A percentile compares a stretch with the other conserved stretches of the same genome.
Evolutionary conservation across 2,329 filamentous ascomycete species (phyloP).

Genomic region (Pseudocercospora vitis): DNA sequence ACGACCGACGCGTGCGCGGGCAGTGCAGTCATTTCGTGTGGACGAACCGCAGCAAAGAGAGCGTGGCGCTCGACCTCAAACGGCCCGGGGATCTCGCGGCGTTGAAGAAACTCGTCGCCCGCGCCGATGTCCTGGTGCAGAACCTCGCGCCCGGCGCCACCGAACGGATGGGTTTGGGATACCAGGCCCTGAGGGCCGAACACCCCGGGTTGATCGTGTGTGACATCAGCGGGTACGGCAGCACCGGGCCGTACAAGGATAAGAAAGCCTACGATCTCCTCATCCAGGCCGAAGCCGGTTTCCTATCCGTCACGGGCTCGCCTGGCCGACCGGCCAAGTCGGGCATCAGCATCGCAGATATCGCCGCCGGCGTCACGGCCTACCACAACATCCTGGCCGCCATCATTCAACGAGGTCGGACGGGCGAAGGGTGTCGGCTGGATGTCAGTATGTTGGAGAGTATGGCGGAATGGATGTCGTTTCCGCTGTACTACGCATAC

Average conservation of each 20-base stretch:
- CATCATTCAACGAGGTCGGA: slow-evolving; percentile 61
- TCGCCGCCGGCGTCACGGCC: slow-evolving; percentile 91
- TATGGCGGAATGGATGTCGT: slow-evolving; percentile 61
- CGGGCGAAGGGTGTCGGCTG: slow-evolving; percentile 51
- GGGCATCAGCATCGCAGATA: slow-evolving; percentile 89
- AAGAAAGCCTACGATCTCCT: slow-evolving; percentile 98
- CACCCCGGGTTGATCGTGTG: slow-evolving; percentile 88
- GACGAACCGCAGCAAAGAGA: slow-evolving; percentile 89
- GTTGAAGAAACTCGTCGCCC: slow-evolving; percentile 75
- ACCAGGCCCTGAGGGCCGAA: slow-evolving; percentile 70
- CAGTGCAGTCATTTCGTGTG: slow-evolving; percentile 33
- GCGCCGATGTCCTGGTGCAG: slow-evolving; percentile 89
- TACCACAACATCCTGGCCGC: slow-evolving; percentile 94
- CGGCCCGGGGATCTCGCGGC: slow-evolving; percentile 78
- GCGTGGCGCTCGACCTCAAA: slow-evolving; percentile 83
- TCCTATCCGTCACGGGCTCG: slow-evolving; percentile 69
- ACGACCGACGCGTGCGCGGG: slow-evolving; percentile 31
- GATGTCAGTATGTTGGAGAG: slow-evolving; percentile 61
- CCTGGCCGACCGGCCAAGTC: slow-evolving; percentile 90
- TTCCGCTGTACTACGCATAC: slow-evolving; percentile 66
- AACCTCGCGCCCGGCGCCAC: slow-evolving; percentile 90
- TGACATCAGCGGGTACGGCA: slow-evolving; percentile 93
- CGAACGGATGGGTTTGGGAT: slow-evolving; percentile 89
- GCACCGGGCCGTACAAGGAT: slow-evolving; percentile 83
- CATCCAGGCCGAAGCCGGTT: slow-evolving; percentile 70